These are phyloP conservation scores for Sechiopsis laciniata DNA, from an alignment of 306 rosid genomes.

Conservation along the genomic window DNA sequence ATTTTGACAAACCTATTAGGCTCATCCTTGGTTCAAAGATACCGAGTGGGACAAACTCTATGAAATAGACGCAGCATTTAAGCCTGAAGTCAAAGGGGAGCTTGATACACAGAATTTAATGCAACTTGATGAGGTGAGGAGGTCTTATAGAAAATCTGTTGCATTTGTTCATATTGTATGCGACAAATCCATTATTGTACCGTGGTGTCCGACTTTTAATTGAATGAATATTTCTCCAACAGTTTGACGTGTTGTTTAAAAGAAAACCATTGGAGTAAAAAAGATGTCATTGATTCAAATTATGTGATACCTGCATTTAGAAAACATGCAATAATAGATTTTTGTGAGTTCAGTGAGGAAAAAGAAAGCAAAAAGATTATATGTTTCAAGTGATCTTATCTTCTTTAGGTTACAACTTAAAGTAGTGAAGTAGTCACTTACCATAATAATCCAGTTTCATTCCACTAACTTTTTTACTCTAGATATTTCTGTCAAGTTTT, in stretches of 20 bases:
- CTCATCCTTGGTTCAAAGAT: conserved; percentile 92
- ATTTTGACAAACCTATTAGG: conserved; percentile 34
- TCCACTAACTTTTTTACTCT: not conserved
- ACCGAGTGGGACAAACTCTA: conserved; percentile 64
- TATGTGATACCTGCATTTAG: not conserved
- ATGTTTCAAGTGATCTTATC: not conserved
- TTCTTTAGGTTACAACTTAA: not conserved
- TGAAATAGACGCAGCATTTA: conserved; percentile 84
- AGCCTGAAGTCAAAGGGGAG: conserved; percentile 76
- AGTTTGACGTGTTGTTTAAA: not conserved
- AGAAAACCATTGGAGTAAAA: not conserved
- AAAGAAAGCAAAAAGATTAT: not conserved
- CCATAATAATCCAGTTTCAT: not conserved
- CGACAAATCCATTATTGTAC: conserved; percentile 4
- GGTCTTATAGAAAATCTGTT: conserved; percentile 12
- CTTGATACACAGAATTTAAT: conserved; percentile 96
- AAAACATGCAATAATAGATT: not conserved
- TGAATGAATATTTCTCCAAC: not conserved
- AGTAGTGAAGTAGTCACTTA: not conserved
- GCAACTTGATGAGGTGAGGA: conserved; percentile 79
- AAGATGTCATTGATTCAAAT: not conserved
- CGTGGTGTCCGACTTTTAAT: conserved; percentile 2
- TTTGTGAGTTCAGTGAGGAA: not conserved
- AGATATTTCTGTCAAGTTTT: not conserved
- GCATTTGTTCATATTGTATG: not conserved